Evolutionary conservation across 108 stramenopile genomes (phyloP), one percentile per base, ranked within the genome.

Genomic region (Stephanodiscus triporus): DNA sequence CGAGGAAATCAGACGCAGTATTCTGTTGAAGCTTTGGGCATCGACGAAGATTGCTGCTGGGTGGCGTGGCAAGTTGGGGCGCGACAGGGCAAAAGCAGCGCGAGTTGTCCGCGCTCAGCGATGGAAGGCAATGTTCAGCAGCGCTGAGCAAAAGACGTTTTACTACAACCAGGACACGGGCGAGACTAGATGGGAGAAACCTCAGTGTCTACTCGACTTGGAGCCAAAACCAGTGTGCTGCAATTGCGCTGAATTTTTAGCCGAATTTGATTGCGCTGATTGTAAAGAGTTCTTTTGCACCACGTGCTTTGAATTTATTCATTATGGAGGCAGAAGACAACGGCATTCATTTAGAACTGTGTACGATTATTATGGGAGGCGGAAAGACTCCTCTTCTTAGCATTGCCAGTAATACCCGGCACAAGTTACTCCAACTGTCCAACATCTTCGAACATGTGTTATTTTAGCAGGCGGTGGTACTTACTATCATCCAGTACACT

Each of bases 101-200:
- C 38, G 58, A 23, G 32, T 72, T 32, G 37, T 74, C 43, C 70
- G 78, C 34, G 80, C 73, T 50, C 74, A 72, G 4, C 48, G 88
- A 47, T 92, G 91, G 91, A 90, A 90, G 68, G 80, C 84, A 26
- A 76, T 92, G 76, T 87, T 55, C 63, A 78, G 82, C 60, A 70
- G 77, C 8, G 73, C 82, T 17, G 66, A 76, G 43, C 70, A 55
- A 53, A 53, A 53, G 54, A 26, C 58, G 8, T 94, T 92, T 64
- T 95, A 92, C 78, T 94, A 91, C 83, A 89, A 91, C 78, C 73
- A 86, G 59, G 77, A 84, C 57, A 90, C 86, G 1, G 93, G 94
- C 6, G 94, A 95, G 72, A 88, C 93, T 17, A 71, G 88, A 17
- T 94, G 93, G 91, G 80, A 94, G 51, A 82, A 87, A 53, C 95